phyloP scores from a whole-genome alignment of 257 asterid species.

The Ligustrum vulgare region DNA sequence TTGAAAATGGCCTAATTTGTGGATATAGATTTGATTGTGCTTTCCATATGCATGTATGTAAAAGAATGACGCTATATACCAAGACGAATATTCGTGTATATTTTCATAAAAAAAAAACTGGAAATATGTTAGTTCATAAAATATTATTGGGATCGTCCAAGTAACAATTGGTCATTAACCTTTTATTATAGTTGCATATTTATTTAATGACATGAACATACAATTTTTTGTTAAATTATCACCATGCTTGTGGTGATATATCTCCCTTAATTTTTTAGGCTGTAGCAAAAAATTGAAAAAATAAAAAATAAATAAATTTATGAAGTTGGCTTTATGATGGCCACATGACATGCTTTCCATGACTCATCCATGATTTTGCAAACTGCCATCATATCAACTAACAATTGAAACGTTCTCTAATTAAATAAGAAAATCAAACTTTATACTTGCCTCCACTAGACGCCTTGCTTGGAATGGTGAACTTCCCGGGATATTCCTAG shows the following conservation, averaged over 20 bases:
- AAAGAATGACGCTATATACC: no score
- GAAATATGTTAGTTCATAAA: no score
- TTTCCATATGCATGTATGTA: neutral
- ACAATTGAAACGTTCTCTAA: neutral
- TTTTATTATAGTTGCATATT: neutral
- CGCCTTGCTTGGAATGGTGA: conserved; percentile 54
- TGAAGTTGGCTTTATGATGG: neutral
- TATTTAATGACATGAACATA: no score
- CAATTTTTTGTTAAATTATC: neutral
- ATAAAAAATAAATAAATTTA: no score
- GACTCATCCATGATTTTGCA: neutral
- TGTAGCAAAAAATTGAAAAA: neutral
- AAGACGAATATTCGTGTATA: no score
- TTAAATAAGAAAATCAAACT: neutral
- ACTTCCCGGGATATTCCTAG: conserved; percentile 63
- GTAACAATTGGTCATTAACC: no score
- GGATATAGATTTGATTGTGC: neutral
- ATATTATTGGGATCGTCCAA: no score
- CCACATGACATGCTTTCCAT: neutral
- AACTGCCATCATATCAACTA: neutral
- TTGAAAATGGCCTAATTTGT: neutral
- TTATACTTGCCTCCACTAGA: conserved; percentile 52
- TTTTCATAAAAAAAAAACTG: no score
- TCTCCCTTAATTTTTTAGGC: neutral
- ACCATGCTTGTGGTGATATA: no score